Percentiles rank a stretch among this genome's conserved stretches.
These are phyloP conservation scores for Colletotrichum phormii DNA, from an alignment of 2,329 filamentous ascomycete species.

Conservation along the genomic window DNA sequence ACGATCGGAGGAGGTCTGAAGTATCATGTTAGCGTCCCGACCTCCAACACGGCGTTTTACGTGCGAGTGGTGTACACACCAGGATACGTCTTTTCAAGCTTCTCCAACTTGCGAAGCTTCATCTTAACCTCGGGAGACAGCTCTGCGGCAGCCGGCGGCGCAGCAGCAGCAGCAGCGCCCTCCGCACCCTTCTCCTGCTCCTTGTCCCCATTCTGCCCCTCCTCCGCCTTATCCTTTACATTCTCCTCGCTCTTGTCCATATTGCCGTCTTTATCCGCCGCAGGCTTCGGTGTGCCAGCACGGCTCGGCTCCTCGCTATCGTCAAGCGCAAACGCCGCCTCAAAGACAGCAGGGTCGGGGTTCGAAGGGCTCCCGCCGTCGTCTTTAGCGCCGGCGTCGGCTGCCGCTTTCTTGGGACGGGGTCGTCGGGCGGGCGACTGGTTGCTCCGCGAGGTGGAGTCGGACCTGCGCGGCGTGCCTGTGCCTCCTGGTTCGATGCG, in stretches of 20 bases:
- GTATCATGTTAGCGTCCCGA: neutral
- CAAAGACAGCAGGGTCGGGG: conserved; percentile 89
- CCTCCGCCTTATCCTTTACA: conserved; percentile 37
- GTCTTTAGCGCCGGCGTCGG: conserved; percentile 44
- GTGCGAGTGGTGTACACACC: conserved; percentile 61
- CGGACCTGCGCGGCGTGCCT: conserved; percentile 43
- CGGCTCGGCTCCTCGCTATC: conserved; percentile 79
- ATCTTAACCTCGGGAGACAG: conserved; percentile 79
- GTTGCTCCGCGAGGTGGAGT: conserved; percentile 44
- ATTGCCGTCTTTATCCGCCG: conserved; percentile 40
- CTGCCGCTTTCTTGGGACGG: conserved; percentile 52
- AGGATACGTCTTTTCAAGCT: conserved; percentile 87
- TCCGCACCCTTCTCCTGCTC: conserved; percentile 41
- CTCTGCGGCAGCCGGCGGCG: conserved; percentile 54
- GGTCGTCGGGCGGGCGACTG: conserved; percentile 40
- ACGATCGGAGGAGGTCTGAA: conserved; percentile 87
- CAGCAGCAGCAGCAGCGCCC: conserved; percentile 34
- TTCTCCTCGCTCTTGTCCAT: conserved; percentile 45
- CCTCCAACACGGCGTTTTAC: fast-evolving
- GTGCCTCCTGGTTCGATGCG: conserved; percentile 16
- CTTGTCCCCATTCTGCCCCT: conserved; percentile 40
- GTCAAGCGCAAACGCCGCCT: conserved; percentile 87
- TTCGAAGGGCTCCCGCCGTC: conserved; percentile 59
- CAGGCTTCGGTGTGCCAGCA: conserved; percentile 66
- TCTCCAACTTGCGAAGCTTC: conserved; percentile 88